phyloP scores from a whole-genome alignment of 176 grass and related monocot genomes.

The Luzula sylvatica region DNA sequence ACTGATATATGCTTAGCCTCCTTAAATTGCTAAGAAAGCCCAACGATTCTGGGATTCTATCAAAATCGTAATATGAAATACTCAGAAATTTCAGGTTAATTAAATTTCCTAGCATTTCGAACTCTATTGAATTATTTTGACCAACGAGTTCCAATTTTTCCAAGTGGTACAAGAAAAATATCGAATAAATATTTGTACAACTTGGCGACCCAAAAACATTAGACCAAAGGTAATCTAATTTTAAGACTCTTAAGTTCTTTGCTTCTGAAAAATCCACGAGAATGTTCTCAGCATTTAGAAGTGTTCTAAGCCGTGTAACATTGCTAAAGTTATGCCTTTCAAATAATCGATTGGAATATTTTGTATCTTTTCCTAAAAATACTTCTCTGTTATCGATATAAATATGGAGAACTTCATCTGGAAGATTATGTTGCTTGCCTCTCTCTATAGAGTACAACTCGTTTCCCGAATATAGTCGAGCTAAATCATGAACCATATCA shows the following conservation, averaged over 20 bases:
- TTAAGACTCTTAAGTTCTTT: constrained; percentile 9
- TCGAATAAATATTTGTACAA: no score
- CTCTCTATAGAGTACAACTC: constrained; percentile 3
- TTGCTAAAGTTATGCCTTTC: neutral
- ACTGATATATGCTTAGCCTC: constrained; percentile 4
- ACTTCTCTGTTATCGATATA: no score
- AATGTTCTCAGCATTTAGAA: constrained; percentile 9
- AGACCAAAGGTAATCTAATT: constrained; percentile 6
- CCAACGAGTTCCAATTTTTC: neutral
- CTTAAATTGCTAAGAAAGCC: neutral
- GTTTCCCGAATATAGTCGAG: neutral
- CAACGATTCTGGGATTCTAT: neutral
- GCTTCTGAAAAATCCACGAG: neutral
- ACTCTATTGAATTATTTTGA: constrained; percentile 3
- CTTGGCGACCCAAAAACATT: no score
- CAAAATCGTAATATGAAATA: neutral
- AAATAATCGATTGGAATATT: neutral
- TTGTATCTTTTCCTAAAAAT: no score
- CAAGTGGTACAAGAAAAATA: constrained; percentile 1
- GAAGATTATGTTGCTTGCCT: neutral
- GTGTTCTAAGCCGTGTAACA: neutral
- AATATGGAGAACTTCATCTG: constrained; percentile 3
- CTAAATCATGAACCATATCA: constrained; percentile 19
- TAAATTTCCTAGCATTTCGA: constrained; percentile 16
- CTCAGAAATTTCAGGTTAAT: constrained; percentile 8